Evolutionary conservation across 1,139 yeast genomes (phyloP), one percentile per base, ranked within the genome.

Genomic region (Dujonia santamariae): DNA sequence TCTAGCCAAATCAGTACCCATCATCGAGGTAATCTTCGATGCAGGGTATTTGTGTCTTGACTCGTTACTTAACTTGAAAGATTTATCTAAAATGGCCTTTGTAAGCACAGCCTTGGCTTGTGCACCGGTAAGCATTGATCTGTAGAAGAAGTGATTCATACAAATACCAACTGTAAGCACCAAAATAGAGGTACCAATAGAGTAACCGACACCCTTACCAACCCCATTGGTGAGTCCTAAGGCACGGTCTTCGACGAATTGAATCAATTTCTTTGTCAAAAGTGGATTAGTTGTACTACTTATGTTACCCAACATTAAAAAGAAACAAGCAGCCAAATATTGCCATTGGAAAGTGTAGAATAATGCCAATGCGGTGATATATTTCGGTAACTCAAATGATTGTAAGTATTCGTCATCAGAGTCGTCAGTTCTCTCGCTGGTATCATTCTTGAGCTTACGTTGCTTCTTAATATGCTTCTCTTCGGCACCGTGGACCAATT

Each of bases 71-170:
- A 87, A 69, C 34, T 56, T 66, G 44, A 85, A 72, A 12, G 90
- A 72, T 53, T 87, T 87, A 39, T 73, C 72, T 39, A 85, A 62
- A 9, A 85, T 58, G 2, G 85, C 80, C 40, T 81, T 80, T 2
- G 83, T 79, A 31, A 85, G 55, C 1, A 83, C 73, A 1, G 85
- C 75, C 50, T 82, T 78, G 19, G 74, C 75, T 49, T 80, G 80
- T 12, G 82, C 83, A 43, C 95, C 95, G n/a, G 56, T 46, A 34
- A 57, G 38, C 51, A 54, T 59, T 12, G 64, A 48, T 32, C 53
- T 48, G 33, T 59, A 59, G 39, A 63, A 52, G 32, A 52, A 49
- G 38, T 60, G 63, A 38, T 59, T 56, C 64, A 50, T 45, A 9
- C 48, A 30, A 7, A 56, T 32, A 32, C 55, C 54, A 27, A 43